phyloP scores from a whole-genome alignment of 768 basidiomycete species.

The Boletus rex-veris region DNA sequence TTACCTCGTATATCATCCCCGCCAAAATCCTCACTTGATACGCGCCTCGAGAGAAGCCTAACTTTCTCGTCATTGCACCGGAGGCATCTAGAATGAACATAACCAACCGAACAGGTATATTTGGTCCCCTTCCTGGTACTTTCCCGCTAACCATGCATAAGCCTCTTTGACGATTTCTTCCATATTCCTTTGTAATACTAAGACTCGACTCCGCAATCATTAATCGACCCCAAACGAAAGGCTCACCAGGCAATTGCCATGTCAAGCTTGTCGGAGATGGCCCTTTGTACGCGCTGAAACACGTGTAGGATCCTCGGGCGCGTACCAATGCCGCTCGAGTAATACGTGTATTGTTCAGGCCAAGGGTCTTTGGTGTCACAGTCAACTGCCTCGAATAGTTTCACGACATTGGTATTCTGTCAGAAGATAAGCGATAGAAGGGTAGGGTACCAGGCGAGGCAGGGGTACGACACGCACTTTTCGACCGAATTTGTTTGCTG shows the following conservation, averaged over 20 bases:
- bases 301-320: slow-evolving; percentile 3
- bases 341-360: slow-evolving; percentile 6
- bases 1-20: slow-evolving; percentile 3
- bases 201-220: neutral
- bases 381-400: slow-evolving; percentile 5
- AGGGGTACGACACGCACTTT: neutral
- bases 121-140: slow-evolving; percentile 7
- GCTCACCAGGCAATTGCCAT: slow-evolving; percentile 8
- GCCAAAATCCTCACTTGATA: slow-evolving; percentile 9
- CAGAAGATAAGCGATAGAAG: neutral
- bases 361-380: slow-evolving; percentile 1
- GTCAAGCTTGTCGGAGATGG: slow-evolving; percentile 5
- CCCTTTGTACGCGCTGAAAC: slow-evolving; percentile 1
- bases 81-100: neutral
- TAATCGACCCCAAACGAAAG: neutral
- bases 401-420: slow-evolving; percentile 9
- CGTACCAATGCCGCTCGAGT: slow-evolving; percentile 5
- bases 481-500: slow-evolving; percentile 8
- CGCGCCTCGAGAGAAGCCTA: slow-evolving; percentile 7
- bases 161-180: slow-evolving; percentile 7
- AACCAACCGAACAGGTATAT: slow-evolving; percentile 7
- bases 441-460: neutral
- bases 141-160: slow-evolving; percentile 5
- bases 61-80: neutral
- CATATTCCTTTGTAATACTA: neutral